A percentile compares a stretch with the other conserved stretches of the same genome.
Evolutionary conservation across 2,329 filamentous ascomycete genomes (phyloP).

Genomic region (Sphaceloma murrayae): DNA sequence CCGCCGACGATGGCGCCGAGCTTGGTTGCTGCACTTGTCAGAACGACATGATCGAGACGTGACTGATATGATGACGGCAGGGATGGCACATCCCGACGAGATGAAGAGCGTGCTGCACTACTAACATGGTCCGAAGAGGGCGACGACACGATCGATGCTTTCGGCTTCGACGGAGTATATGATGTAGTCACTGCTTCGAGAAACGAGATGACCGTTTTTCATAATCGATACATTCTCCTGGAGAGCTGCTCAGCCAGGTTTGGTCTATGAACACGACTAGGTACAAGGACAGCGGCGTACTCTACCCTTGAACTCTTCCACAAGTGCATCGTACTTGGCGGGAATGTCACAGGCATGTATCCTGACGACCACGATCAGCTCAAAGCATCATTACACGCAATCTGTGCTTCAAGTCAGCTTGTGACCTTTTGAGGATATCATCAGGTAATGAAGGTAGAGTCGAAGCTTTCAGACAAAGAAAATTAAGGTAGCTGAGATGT

Average conservation of each 20-base stretch:
- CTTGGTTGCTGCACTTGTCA: conserved; percentile 84
- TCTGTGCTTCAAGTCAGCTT: conserved; percentile 9
- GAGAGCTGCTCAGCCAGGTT: conserved; percentile 38
- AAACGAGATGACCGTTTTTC: conserved; percentile 90
- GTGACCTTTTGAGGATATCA: neutral
- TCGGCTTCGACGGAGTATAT: conserved; percentile 98
- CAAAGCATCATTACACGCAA: too few species aligned
- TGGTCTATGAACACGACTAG: conserved; percentile 27
- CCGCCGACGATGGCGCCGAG: conserved; percentile 90
- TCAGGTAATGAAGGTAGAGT: neutral
- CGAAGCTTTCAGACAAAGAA: conserved; percentile 67
- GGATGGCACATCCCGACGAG: too few species aligned
- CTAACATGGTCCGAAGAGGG: conserved; percentile 86
- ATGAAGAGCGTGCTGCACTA: too few species aligned
- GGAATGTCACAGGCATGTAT: conserved; percentile 90
- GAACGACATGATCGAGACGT: too few species aligned
- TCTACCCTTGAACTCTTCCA: conserved; percentile 72
- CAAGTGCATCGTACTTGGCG: conserved; percentile 73
- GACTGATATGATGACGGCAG: neutral
- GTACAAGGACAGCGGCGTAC: conserved; percentile 53
- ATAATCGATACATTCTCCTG: conserved; percentile 77
- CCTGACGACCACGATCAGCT: conserved; percentile 45
- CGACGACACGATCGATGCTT: conserved; percentile 77
- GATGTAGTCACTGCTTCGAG: conserved; percentile 93
- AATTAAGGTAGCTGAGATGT: conserved; percentile 96